Base-by-base conservation (phyloP, 2,329 filamentous ascomycete genomes). In the Paramyrothecium sp. region DNA sequence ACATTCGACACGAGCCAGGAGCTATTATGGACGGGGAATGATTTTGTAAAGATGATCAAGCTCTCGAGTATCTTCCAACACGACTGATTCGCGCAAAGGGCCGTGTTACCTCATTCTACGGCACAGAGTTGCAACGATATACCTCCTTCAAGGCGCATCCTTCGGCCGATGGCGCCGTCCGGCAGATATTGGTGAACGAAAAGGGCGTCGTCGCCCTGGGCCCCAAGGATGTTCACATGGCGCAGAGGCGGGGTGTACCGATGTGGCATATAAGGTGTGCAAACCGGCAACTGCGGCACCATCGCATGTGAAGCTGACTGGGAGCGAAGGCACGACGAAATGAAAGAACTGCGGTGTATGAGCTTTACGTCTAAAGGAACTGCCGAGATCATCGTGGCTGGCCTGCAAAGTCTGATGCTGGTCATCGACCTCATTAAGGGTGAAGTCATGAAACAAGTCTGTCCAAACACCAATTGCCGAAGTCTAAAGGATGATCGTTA, bases 301-400 rank as follows among this genome's bases (percentile, higher is more conserved):
- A 26, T 44, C 23, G 12, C 50, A 47, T 7, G 13, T 12, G 12
- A 20, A 17, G 8, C 33, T n/a, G 21, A 26, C 26, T 34, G 51
- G 49, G 16, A 8, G 54, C 65, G 71, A 17, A 90, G 88, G 62
- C 82, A 87, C 67, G 79, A 86, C 26, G 89, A 89, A 56, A 96
- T 98, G 89, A 86, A 83, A 61, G 91, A 97, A 69, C 78, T 99
- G 62, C 86, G 87, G 65, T 98, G 95, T 74, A 98, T 98, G 92
- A 94, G 90, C 71, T 97, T 96, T 70, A 96, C 92, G 2, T 92
- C 91, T 26, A 92, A 92, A 68, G 89, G 89, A 10, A 91, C 90
- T 23, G 84, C 85, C 16, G 90, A 96, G 68, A 88, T 99, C 57
- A 78, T 99, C 20, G 90, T 94, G 34, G 95, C 92, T 51, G 95